Evolutionary conservation across 164 flowering plant genomes (phyloP).

Genomic region (Aristolochia contorta): DNA sequence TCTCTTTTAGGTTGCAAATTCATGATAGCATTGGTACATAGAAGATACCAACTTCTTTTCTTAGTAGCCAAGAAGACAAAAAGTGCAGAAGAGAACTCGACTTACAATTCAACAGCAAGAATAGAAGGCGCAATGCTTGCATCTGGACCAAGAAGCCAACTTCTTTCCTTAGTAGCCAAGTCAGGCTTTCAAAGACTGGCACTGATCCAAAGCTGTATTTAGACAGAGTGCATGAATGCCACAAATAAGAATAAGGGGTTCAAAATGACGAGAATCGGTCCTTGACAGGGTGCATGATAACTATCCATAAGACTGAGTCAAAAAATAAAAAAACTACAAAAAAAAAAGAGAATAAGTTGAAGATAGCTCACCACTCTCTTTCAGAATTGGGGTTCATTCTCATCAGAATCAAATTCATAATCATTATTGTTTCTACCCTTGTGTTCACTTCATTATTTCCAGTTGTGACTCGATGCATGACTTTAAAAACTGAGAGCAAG

Average conservation of each 20-base stretch:
- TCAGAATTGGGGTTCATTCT: conserved; percentile 48
- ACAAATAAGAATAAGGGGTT: background rate
- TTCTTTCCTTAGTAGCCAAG: conserved; percentile 49
- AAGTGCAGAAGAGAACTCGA: background rate
- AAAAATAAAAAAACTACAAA: no score
- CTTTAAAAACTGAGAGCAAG: conserved; percentile 52
- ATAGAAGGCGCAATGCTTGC: conserved; percentile 63
- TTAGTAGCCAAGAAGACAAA: background rate
- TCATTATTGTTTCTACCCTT: conserved; percentile 54
- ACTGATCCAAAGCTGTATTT: conserved; percentile 52
- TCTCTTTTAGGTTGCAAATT: no score
- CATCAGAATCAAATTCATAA: conserved; percentile 69
- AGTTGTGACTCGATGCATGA: conserved; percentile 37
- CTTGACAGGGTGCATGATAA: background rate
- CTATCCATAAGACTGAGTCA: background rate
- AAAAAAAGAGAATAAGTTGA: background rate
- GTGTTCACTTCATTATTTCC: conserved; percentile 31
- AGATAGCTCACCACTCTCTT: conserved; percentile 55
- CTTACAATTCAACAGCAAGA: conserved; percentile 80
- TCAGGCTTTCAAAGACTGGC: conserved; percentile 36
- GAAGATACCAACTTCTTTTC: no score
- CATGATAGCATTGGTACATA: no score
- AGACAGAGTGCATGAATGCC: conserved; percentile 8
- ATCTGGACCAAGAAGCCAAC: conserved; percentile 49
- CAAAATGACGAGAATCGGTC: background rate